Evolutionary conservation across 345 rosid genomes (phyloP).

Genomic region (Conringia planisiliqua): DNA sequence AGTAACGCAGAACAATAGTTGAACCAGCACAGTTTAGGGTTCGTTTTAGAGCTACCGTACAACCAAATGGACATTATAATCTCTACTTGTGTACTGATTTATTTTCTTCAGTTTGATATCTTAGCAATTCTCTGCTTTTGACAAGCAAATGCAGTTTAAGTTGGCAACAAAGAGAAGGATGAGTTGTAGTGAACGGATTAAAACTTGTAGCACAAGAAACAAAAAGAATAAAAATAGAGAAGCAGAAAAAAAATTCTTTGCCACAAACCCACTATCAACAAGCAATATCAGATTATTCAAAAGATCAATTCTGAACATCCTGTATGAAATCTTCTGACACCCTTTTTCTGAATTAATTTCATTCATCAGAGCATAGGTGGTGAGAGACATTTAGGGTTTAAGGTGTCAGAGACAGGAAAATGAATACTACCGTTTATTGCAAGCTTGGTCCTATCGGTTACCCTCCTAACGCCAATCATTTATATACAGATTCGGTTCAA

Average conservation of each 20-base stretch:
- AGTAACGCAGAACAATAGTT: neutral
- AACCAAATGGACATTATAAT: neutral
- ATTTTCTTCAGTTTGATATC: neutral
- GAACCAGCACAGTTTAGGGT: neutral
- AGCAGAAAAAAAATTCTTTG: neutral
- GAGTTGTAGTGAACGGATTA: neutral
- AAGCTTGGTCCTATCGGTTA: too few species aligned
- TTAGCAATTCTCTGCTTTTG: neutral
- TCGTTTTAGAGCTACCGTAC: neutral
- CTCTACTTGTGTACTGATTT: neutral
- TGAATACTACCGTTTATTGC: too few species aligned
- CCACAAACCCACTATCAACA: neutral
- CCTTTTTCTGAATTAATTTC: too few species aligned
- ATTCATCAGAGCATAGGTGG: too few species aligned
- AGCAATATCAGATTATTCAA: too few species aligned
- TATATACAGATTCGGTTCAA: too few species aligned
- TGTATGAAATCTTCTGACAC: too few species aligned
- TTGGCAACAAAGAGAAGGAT: neutral
- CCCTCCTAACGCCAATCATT: too few species aligned
- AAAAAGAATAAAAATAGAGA: neutral
- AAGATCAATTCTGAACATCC: too few species aligned
- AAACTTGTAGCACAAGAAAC: neutral
- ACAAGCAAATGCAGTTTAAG: neutral
- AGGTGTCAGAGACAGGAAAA: too few species aligned
- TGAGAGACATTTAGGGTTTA: too few species aligned